These are phyloP conservation scores for Phytophthora tentaculata DNA, from an alignment of 352 stramenopile genomes.

Conservation along the genomic window DNA sequence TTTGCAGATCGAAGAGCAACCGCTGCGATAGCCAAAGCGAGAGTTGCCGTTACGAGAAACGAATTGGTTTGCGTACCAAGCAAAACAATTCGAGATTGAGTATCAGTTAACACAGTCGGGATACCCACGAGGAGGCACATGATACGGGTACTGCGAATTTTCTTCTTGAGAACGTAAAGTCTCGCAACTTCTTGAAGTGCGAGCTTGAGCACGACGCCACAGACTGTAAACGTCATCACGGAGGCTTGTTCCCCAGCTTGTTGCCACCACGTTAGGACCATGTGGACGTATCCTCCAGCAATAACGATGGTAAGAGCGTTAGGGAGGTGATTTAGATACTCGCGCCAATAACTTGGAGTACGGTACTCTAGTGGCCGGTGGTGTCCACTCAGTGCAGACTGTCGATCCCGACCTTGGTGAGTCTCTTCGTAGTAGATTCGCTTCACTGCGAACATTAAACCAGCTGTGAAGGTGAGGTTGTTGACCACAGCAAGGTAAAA, in stretches of 20 bases:
- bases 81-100: slow-evolving; percentile 48
- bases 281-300: slow-evolving; percentile 36
- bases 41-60: slow-evolving; percentile 19
- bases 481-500: slow-evolving; percentile 40
- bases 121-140: slow-evolving; percentile 51
- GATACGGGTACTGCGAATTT: slow-evolving; percentile 41
- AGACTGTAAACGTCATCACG: slow-evolving; percentile 21
- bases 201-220: slow-evolving; percentile 44
- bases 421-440: slow-evolving; percentile 31
- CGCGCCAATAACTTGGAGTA: slow-evolving; percentile 2
- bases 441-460: slow-evolving; percentile 10
- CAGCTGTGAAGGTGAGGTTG: slow-evolving; percentile 29
- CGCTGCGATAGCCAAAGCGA: slow-evolving; percentile 36
- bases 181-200: slow-evolving; percentile 38
- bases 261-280: slow-evolving; percentile 17
- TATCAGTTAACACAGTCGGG: slow-evolving; percentile 54
- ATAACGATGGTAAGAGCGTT: slow-evolving; percentile 12
- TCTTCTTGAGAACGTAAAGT: slow-evolving; percentile 32
- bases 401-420: slow-evolving; percentile 23
- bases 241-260: slow-evolving; percentile 10
- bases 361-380: slow-evolving; percentile 8
- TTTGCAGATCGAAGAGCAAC: slow-evolving; percentile 33
- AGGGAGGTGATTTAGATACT: slow-evolving; percentile 13
- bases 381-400: slow-evolving; percentile 6
- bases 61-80: slow-evolving; percentile 32